Base-by-base conservation (phyloP, 805 yeast genomes). In the Isabelozyma pseudorhagii region DNA sequence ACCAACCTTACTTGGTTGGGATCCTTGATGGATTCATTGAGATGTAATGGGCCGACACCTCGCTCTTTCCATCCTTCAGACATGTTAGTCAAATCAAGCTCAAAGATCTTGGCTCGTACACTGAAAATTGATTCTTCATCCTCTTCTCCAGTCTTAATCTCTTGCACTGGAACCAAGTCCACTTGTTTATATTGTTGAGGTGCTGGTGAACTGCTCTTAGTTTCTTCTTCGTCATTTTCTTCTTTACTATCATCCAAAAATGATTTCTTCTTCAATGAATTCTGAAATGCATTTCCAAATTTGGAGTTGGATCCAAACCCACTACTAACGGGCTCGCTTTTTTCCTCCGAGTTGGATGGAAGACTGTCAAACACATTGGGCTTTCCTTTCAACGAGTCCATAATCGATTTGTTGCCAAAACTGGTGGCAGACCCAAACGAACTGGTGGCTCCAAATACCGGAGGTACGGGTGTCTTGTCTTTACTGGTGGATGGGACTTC, bases 1-100 rank as follows among this genome's bases (percentile, higher is more conserved):
- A 94, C 85, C 9, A 94, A 64, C 57, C 99, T 81, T 0, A 85
- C 75, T 48, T 78, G 79, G 39, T 64, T 62, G 8, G 67, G 60
- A 42, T 71, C 68, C 9, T 57, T 54, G 25, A 59, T 52, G 2
- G 74, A 66, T 54, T 72, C 73, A 66, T 94, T 93, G 25, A 94
- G 78, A 62, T 89, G 96, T n/a, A 94, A 69, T 4, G 82, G 78
- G 2, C 99, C 99, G 40, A 87, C 77, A 21, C 99, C 99, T 61
- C 94, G 82, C 68, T 94, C 99, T 64, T 89, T 94, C 99, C 99
- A 94, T 2, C 97, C 97, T 14, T 78, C 82, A 8, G 79, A 64
- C 3, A 87, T 74, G 38, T 83, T 79, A 0, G 84, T 71, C 29
- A 92, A 71, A 59, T 88, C 87, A 57, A 89, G 70, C 29, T 81